phyloP scores from a whole-genome alignment of 2,329 filamentous ascomycete species.

The Chrysosporium keratinophilum region DNA sequence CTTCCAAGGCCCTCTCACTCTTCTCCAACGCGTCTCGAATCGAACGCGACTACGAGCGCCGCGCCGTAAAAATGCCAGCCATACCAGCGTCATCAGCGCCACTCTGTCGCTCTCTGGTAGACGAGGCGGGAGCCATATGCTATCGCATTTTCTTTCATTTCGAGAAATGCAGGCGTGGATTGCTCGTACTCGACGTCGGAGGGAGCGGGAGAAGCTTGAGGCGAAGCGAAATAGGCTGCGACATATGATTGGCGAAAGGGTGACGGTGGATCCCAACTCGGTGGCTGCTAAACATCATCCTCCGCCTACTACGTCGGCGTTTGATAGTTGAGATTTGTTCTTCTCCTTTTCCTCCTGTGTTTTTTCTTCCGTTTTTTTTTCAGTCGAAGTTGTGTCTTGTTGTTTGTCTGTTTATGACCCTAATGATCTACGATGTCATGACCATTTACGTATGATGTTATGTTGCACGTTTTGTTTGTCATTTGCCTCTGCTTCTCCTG shows the following conservation, averaged over 20 bases:
- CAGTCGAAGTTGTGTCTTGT: neutral
- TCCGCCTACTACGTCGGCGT: neutral
- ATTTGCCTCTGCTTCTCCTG: too few relatives aligned
- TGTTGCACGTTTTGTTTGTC: neutral
- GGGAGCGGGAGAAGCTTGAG: conserved; percentile 41
- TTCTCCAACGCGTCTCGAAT: conserved; percentile 27
- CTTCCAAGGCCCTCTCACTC: conserved; percentile 33
- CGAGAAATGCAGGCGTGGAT: conserved; percentile 42
- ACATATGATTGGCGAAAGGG: conserved; percentile 43
- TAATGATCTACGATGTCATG: conserved; percentile 1
- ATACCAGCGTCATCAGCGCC: conserved; percentile 26
- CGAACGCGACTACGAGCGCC: conserved; percentile 19
- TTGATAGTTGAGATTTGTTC: conserved; percentile 6
- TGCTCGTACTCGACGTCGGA: conserved; percentile 33
- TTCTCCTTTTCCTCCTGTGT: neutral
- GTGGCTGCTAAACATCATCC: neutral
- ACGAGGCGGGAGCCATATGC: conserved; percentile 17
- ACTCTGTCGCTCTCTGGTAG: conserved; percentile 20
- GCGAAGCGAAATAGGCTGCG: conserved; percentile 45
- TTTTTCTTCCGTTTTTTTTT: neutral
- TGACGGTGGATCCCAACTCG: conserved; percentile 28
- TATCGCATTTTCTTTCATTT: conserved; percentile 42
- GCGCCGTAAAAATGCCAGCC: conserved; percentile 14
- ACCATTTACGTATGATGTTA: neutral
- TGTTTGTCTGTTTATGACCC: neutral